Percentiles rank a stretch among this genome's conserved stretches.
Evolutionary conservation across 768 basidiomycete species (phyloP).

Genomic region (Scleroderma bovista): DNA sequence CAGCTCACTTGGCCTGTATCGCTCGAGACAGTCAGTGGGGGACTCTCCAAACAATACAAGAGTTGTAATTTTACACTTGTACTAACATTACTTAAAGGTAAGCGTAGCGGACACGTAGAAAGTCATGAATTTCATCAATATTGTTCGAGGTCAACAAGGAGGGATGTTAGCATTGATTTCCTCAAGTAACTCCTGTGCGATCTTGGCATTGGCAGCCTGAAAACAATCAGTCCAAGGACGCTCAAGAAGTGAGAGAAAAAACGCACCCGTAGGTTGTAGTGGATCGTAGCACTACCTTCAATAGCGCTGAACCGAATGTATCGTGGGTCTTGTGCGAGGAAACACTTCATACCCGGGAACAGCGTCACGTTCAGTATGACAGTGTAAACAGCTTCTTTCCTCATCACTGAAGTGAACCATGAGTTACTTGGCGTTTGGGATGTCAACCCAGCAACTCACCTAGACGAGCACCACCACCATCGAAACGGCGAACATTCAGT

Average conservation of each 20-base stretch:
- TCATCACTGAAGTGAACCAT: constrained; percentile 53
- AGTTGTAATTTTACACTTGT: constrained; percentile 25
- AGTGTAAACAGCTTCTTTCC: constrained; percentile 78
- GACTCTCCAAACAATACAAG: constrained; percentile 23
- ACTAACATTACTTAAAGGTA: constrained; percentile 18
- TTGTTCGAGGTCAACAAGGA: constrained; percentile 18
- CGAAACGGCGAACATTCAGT: constrained; percentile 58
- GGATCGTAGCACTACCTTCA: constrained; percentile 51
- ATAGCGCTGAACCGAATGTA: constrained; percentile 75
- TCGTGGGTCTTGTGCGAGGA: constrained; percentile 69
- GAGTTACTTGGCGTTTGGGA: constrained; percentile 6
- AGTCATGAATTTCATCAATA: neutral
- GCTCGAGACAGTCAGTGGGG: too few species aligned
- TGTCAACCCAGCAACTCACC: constrained; percentile 32
- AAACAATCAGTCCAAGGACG: constrained; percentile 1
- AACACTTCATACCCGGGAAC: constrained; percentile 74
- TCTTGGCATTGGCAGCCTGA: constrained; percentile 64
- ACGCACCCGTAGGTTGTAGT: constrained; percentile 73
- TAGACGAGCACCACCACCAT: constrained; percentile 65
- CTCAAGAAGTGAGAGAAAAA: constrained; percentile 2
- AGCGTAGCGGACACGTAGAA: constrained; percentile 7
- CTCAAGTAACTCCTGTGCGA: constrained; percentile 63
- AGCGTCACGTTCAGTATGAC: constrained; percentile 69
- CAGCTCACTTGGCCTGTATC: too few species aligned
- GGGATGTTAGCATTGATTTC: constrained; percentile 43